A percentile compares a stretch with the other conserved stretches of the same genome.
These are phyloP conservation scores for Clonostachys solani DNA, from an alignment of 2,329 filamentous ascomycete species.

Conservation along the genomic window DNA sequence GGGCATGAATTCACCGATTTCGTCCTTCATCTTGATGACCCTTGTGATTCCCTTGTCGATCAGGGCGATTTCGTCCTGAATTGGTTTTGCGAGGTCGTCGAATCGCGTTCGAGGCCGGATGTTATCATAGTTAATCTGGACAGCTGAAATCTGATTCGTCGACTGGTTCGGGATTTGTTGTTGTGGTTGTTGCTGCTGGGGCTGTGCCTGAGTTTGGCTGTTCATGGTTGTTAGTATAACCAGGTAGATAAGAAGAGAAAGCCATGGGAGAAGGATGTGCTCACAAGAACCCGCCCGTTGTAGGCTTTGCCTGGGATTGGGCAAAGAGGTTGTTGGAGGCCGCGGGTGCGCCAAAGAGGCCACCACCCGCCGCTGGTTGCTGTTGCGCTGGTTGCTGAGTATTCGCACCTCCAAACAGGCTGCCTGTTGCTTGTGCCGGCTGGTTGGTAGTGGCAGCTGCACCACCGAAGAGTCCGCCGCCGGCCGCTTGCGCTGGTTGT, in stretches of 20 bases:
- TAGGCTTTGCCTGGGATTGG: constrained; percentile 24
- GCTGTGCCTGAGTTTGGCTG: constrained; percentile 12
- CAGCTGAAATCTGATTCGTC: constrained; percentile 54
- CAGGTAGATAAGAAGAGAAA: not conserved
- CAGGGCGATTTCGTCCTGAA: constrained; percentile 72
- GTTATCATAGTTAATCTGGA: constrained; percentile 74
- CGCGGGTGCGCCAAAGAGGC: constrained; percentile 5
- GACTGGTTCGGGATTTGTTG: constrained; percentile 9
- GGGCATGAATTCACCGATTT: constrained; percentile 66
- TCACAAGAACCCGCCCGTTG: constrained; percentile 22
- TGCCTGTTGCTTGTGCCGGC: constrained; percentile 7
- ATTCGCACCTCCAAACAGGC: constrained; percentile 5
- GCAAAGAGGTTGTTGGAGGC: constrained; percentile 12
- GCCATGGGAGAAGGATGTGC: constrained; percentile 2
- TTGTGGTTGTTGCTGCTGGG: constrained; percentile 3
- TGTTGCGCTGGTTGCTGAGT: constrained; percentile 13
- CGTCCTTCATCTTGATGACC: constrained; percentile 73
- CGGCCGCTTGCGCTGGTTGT: constrained; percentile 13
- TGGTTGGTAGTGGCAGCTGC: constrained; percentile 7
- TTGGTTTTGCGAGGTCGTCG: constrained; percentile 78
- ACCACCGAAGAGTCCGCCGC: constrained; percentile 7
- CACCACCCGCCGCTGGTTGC: constrained; percentile 9
- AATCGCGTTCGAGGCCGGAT: constrained; percentile 86
- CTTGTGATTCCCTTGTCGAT: constrained; percentile 78
- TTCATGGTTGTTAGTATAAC: constrained; percentile 7